These are phyloP conservation scores for Colletotrichum filicis DNA, from an alignment of 2,329 filamentous ascomycete species.

Conservation along the genomic window DNA sequence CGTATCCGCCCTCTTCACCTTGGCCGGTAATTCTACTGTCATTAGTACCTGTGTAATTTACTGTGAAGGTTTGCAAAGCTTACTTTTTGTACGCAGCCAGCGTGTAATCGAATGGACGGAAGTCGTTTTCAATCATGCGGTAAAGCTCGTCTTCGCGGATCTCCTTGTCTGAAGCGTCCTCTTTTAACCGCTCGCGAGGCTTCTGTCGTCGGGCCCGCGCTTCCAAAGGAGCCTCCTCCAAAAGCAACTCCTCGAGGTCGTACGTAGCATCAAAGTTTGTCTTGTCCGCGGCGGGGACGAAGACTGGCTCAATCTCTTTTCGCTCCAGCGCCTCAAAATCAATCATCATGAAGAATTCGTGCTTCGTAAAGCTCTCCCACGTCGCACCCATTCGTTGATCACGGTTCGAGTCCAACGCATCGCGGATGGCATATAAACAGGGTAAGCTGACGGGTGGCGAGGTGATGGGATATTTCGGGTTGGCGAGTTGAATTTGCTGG, in stretches of 20 bases:
- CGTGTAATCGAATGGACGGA: constrained; percentile 96
- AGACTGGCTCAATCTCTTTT: constrained; percentile 91
- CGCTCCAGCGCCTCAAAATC: constrained; percentile 87
- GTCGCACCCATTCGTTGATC: constrained; percentile 85
- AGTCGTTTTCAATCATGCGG: constrained; percentile 92
- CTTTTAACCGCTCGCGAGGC: constrained; percentile 88
- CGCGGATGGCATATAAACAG: constrained; percentile 89
- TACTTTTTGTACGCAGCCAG: constrained; percentile 81
- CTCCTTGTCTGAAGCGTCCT: constrained; percentile 94
- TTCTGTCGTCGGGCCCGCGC: constrained; percentile 93
- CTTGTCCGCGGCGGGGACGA: constrained; percentile 94
- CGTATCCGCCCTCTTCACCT: constrained; percentile 16
- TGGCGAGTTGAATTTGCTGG: constrained; percentile 82
- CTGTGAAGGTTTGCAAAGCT: constrained; percentile 40
- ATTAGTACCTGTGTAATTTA: constrained; percentile 23
- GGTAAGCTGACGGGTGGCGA: constrained; percentile 88
- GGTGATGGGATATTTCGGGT: constrained; percentile 91
- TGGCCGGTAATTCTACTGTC: constrained; percentile 27
- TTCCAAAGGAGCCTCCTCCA: constrained; percentile 95
- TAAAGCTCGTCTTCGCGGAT: constrained; percentile 95
- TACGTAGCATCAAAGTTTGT: constrained; percentile 99
- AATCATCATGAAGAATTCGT: constrained; percentile 88
- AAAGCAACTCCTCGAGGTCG: constrained; percentile 89
- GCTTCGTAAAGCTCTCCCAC: constrained; percentile 86
- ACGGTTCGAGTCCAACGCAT: constrained; percentile 83